Conservation (phyloP, 129 eudicot species). For the Cynara cardunculus region DNA sequence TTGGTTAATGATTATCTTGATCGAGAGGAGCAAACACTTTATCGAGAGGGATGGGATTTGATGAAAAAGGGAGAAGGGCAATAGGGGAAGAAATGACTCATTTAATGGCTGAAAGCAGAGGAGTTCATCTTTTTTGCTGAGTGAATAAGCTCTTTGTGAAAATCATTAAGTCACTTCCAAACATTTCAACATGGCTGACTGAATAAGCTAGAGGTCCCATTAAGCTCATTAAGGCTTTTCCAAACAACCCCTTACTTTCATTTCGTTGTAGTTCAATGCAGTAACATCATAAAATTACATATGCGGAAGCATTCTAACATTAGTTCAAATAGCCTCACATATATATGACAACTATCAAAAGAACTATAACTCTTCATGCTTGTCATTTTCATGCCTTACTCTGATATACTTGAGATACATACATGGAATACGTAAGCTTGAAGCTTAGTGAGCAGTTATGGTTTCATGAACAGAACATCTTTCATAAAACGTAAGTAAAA, state of each 20-base stretch:
- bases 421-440: too few relatives aligned
- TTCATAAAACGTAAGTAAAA: too few relatives aligned
- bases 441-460: too few relatives aligned
- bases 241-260: not conserved
- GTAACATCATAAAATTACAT: not conserved
- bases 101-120: not conserved
- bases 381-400: too few relatives aligned
- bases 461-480: too few relatives aligned
- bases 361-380: too few relatives aligned
- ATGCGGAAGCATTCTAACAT: not conserved
- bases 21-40: not conserved
- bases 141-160: not conserved
- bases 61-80: not conserved
- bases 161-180: not conserved
- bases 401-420: too few relatives aligned
- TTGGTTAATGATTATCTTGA: not conserved
- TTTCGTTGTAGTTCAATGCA: not conserved
- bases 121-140: not conserved
- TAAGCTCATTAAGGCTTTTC: not conserved
- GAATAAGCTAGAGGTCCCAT: not conserved
- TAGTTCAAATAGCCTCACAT: not conserved
- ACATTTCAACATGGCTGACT: not conserved
- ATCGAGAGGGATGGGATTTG: not conserved
- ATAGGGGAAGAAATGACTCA: not conserved
- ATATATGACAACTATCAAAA: too few relatives aligned